Base-by-base conservation (phyloP, 345 rosid species). In the Raphanus sativus region DNA sequence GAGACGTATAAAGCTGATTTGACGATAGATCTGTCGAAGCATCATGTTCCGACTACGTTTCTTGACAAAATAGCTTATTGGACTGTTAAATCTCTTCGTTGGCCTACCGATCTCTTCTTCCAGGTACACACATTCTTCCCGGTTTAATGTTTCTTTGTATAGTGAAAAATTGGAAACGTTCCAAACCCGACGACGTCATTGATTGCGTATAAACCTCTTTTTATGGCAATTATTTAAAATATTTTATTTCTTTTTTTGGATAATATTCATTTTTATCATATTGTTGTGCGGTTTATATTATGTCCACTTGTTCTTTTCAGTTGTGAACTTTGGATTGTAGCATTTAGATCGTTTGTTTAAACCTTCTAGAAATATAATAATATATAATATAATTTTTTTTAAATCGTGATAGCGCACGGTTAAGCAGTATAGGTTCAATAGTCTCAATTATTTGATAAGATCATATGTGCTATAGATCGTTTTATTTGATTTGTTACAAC, bases 51-150 rank as follows among this genome's bases (percentile, higher is more conserved):
- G 0, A 7, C 60, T 2, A 87, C 87, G 8, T 70, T 85, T 28
- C 6, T 69, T 42, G 97, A 91, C 77, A 91, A 78, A 34, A 7
- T 91, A 77, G 94, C 97, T 10, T 85, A 67, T 8, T 89, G 90
- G 91, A 85, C 90, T 0, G 97, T 91, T 72, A 89, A 88, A 74
- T 16, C 83, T 73, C 82, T 91, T 75, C 77, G 94, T 24, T 87
- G 82, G 87, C 92, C 97, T 8, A 86, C 94, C 5, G 94, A 91
- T 72, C 0, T 91, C 7, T 87, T 91, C 89, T 91, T 88, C 68
- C 87, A 85, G 64, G 64, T 60, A 4, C 21, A 21, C 6, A n/a
- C 64, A 0, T 59, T 60, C 64, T n/a, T 25, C 63, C 54, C 21
- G 55, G 36, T 34, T 38, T 64, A 16, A 26, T 56, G 3, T 58